Base-by-base conservation (phyloP, 768 basidiomycete species). In the Xanthoconium stramineum region DNA sequence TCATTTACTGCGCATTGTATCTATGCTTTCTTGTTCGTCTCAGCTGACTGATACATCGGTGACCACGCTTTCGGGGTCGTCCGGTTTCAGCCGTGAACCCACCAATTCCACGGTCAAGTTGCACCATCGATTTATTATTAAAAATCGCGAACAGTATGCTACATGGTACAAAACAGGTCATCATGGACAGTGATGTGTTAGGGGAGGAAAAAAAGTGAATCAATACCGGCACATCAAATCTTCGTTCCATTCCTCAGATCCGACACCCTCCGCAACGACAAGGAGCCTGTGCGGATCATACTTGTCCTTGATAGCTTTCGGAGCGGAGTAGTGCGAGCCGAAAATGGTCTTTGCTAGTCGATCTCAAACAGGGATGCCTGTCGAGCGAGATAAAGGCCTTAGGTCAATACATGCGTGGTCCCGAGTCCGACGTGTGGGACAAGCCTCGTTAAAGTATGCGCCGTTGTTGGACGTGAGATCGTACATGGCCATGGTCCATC, bases 401-500 rank as follows among this genome's bases (percentile, higher is more conserved):
- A 10, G 35, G 2, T 24, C 10, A 33, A 33, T 35, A 4, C n/a
- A 30, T 19, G 10, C 11, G 24, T 15, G 10, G 6, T 11, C 19
- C 3, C 6, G 13, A 20, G 17, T 24, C 13, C 3, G 7, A 52
- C 7, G 39, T 3, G 12, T 3, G 1, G 17, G 17, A 59, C 70
- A 20, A 24, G 76, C 80, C 74, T 82, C 79, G 60, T 82, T 79
- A 47, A 78, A 71, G 62, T 82, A 80, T 3, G 80, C 70, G 5
- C 76, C 79, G 5, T 67, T 65, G 9, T 62, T 43, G 1, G 71
- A 70, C 2, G 66, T 61, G 12, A 76, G 58, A 24, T 72, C 73
- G 6, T 73, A 63, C 15, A 73, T 65, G 7, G 71, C 50, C 4
- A 60, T 48, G 48, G 67, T 60, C 51, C 59, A 65, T 42, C 40